These are phyloP conservation scores for Dendrobium officinale DNA, from an alignment of 106 monocot genomes.

Conservation along the genomic window DNA sequence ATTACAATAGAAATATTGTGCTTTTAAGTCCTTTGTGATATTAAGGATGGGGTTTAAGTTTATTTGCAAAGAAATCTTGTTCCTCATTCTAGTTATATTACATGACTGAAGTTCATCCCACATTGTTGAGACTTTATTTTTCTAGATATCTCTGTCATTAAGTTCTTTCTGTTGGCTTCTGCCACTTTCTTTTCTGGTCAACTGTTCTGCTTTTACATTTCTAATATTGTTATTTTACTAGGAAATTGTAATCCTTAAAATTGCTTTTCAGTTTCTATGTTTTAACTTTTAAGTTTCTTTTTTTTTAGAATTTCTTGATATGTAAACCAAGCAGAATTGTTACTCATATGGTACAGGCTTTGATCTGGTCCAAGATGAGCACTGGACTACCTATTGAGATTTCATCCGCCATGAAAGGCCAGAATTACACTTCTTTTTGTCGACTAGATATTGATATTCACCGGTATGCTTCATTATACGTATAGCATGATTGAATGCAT, in stretches of 20 bases:
- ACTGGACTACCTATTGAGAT: conserved; percentile 98
- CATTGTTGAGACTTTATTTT: not conserved
- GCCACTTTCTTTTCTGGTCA: not conserved
- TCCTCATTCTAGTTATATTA: not conserved
- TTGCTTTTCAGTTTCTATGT: not conserved
- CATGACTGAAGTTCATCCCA: not conserved
- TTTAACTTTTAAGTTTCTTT: not conserved
- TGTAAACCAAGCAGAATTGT: conserved; percentile 8
- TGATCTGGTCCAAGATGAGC: conserved; percentile 99
- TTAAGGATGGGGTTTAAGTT: not conserved
- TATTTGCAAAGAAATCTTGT: not conserved
- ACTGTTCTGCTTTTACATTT: not conserved
- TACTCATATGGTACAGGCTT: conserved; percentile 37
- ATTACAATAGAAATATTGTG: not conserved
- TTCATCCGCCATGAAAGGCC: conserved; percentile 67
- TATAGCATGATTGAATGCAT: not conserved
- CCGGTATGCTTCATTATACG: conserved; percentile 33
- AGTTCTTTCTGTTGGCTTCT: not conserved
- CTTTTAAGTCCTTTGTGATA: not conserved
- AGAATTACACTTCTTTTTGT: conserved; percentile 79
- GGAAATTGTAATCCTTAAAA: not conserved
- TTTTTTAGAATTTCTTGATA: not conserved
- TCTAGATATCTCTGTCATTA: not conserved
- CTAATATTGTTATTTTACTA: not conserved
- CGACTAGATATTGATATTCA: conserved; percentile 96